A percentile compares a stretch with the other conserved stretches of the same genome.
Evolutionary conservation across 768 basidiomycete genomes (phyloP).

Genomic region (Sarcodon sp.): DNA sequence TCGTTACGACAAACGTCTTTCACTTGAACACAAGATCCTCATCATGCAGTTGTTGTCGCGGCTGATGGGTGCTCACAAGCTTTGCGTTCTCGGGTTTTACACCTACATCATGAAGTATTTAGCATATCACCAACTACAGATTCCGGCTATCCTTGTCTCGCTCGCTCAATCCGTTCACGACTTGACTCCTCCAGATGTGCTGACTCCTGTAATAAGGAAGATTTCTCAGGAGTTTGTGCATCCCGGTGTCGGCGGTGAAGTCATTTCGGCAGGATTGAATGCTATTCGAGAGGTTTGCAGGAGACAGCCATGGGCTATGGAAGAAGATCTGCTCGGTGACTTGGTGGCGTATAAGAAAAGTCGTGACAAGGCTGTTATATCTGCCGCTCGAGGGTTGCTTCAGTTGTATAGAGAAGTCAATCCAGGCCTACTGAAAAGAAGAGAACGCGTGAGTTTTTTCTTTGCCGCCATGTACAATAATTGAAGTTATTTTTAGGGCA

Average conservation of each 20-base stretch:
- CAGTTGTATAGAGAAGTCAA: slow-evolving; percentile 94
- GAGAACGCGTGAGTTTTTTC: slow-evolving; percentile 55
- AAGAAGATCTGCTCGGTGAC: slow-evolving; percentile 86
- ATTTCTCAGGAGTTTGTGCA: slow-evolving; percentile 94
- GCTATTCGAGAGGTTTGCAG: slow-evolving; percentile 90
- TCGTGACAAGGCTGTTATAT: slow-evolving; percentile 83
- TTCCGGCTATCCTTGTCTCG: slow-evolving; percentile 86
- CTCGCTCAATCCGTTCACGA: slow-evolving; percentile 94
- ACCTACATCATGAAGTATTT: slow-evolving; percentile 94
- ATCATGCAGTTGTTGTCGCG: slow-evolving; percentile 94
- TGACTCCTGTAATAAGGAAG: slow-evolving; percentile 84
- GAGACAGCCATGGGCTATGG: slow-evolving; percentile 94
- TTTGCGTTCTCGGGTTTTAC: slow-evolving; percentile 90
- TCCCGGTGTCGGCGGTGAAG: slow-evolving; percentile 91
- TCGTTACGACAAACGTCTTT: slow-evolving; percentile 86
- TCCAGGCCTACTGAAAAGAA: slow-evolving; percentile 78
- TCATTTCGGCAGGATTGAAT: slow-evolving; percentile 94
- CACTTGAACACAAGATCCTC: slow-evolving; percentile 93
- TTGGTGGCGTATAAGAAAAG: slow-evolving; percentile 93
- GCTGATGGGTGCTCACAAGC: slow-evolving; percentile 86
- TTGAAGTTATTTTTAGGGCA: slow-evolving; percentile 44
- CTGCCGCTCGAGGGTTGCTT: slow-evolving; percentile 79
- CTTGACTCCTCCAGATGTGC: slow-evolving; percentile 84
- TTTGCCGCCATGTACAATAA: not conserved
- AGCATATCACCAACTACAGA: slow-evolving; percentile 79